Evolutionary conservation across 371 early-diverging fungal species (phyloP), one percentile per base, ranked within the genome.

Genomic region (Thermomucor indicae-seudaticae): DNA sequence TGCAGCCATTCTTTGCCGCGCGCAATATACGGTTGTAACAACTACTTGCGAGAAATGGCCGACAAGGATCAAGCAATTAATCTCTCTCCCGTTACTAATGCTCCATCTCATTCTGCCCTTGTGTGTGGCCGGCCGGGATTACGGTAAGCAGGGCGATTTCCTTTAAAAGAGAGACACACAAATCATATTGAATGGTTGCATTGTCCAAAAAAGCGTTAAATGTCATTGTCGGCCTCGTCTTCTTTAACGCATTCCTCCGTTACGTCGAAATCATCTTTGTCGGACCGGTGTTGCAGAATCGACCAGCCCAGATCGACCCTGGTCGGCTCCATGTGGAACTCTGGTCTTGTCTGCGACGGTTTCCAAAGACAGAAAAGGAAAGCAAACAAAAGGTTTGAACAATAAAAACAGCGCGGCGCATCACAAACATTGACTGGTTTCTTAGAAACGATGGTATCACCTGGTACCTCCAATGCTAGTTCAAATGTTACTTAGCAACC

Each of bases 231-330:
- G 54, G 50, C 3, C 35, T 60, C 10, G 16, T 43, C 12, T 49
- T 40, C 8, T 69, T 60, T 30, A 65, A 65, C 28, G 14, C 54
- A 6, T 57, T 53, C 16, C 42, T 69, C 6, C 46, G 66, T 11
- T 60, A 57, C 37, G 12, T 56, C 1, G 70, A 65, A 14, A 23
- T 59, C 4, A 53, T 47, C 44, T 69, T 54, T 60, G 47, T 65
- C 12, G 55, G 55, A 0, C 66, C 70, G 14, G 7, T 57, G 8
- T 32, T 65, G 11, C 39, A 58, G 22, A 40, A 53, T 1, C 22
- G 52, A 10, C 48, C 44, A 25, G 66, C 51, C 25, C 55, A 62
- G 27, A 40, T 55, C 16, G 32, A 59, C 19, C 1, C 27, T 1
- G 45, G 55, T 25, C 45, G 35, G 1, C 49, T 69, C 2, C 53